phyloP scores from a whole-genome alignment of 2,329 filamentous ascomycete genomes.

The Albifimbria verrucaria region DNA sequence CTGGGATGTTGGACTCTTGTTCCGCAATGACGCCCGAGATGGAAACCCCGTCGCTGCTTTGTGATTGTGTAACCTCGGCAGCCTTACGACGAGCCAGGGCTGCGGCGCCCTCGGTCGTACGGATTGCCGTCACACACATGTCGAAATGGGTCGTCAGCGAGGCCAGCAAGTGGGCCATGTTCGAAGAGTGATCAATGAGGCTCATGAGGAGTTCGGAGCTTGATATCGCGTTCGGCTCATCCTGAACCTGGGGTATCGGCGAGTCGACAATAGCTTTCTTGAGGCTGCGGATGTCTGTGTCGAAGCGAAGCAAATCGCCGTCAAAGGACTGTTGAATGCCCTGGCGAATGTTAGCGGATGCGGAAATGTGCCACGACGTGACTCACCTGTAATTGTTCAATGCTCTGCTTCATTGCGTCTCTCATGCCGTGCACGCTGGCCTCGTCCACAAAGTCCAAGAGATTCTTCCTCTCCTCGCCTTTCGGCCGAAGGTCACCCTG shows the following conservation, averaged over 20 bases:
- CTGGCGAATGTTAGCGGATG: conserved; percentile 27
- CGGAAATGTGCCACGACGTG: background rate
- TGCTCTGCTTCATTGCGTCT: conserved; percentile 65
- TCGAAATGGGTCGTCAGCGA: conserved; percentile 88
- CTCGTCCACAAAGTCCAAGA: conserved; percentile 77
- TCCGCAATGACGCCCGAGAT: conserved; percentile 65
- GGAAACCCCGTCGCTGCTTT: conserved; percentile 47
- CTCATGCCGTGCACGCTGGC: conserved; percentile 63
- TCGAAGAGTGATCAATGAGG: conserved; percentile 71
- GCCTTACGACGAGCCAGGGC: conserved; percentile 66
- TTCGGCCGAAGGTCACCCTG: conserved; percentile 60
- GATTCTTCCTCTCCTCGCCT: conserved; percentile 55
- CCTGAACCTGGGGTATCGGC: conserved; percentile 27
- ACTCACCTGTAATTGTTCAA: conserved; percentile 64
- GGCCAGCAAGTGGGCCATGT: conserved; percentile 77
- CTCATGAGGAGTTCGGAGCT: conserved; percentile 55
- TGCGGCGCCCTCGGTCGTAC: conserved; percentile 80
- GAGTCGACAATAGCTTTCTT: conserved; percentile 52
- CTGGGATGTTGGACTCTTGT: conserved; percentile 46
- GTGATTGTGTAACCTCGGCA: conserved; percentile 57
- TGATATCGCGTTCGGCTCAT: conserved; percentile 26
- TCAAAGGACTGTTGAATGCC: conserved; percentile 70
- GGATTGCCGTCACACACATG: conserved; percentile 85
- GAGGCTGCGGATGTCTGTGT: conserved; percentile 67
- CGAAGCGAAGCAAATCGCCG: conserved; percentile 70